Conservation (phyloP, 2,329 filamentous ascomycete genomes). For the Pseudogymnoascus sp. region DNA sequence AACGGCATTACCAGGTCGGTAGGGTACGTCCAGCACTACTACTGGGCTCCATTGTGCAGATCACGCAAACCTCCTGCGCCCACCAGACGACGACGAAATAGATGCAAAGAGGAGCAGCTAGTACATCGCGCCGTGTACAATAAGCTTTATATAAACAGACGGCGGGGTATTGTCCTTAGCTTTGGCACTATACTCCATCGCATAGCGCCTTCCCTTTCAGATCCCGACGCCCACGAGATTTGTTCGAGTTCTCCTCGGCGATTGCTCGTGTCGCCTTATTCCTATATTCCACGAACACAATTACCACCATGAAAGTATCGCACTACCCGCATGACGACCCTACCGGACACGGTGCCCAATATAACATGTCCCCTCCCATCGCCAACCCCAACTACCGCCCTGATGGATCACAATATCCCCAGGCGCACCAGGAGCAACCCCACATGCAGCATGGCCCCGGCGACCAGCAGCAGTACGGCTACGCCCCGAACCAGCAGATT, state of each 20-base stretch:
- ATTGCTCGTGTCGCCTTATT: background rate
- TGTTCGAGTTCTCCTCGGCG: background rate
- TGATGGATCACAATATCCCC: background rate
- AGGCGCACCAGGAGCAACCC: background rate
- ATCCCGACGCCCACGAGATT: background rate
- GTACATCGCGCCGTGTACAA: background rate
- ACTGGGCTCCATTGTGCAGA: background rate
- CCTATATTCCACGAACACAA: background rate
- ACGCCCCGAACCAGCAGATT: background rate
- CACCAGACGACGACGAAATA: background rate
- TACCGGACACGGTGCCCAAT: background rate
- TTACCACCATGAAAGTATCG: background rate
- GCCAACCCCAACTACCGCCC: background rate
- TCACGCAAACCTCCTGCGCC: background rate
- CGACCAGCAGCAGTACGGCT: slow-evolving; percentile 2
- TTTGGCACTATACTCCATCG: background rate
- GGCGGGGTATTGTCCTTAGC: background rate
- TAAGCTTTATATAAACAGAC: background rate
- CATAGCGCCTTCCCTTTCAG: background rate
- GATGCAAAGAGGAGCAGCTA: background rate
- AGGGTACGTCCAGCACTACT: slow-evolving; percentile 2
- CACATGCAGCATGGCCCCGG: background rate
- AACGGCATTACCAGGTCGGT: background rate
- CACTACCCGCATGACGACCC: slow-evolving; percentile 2
- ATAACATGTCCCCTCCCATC: slow-evolving; percentile 1